A percentile compares a stretch with the other conserved stretches of the same genome.
Conservation (phyloP, 1,284 basidiomycete genomes). For the Irpex sp. region DNA sequence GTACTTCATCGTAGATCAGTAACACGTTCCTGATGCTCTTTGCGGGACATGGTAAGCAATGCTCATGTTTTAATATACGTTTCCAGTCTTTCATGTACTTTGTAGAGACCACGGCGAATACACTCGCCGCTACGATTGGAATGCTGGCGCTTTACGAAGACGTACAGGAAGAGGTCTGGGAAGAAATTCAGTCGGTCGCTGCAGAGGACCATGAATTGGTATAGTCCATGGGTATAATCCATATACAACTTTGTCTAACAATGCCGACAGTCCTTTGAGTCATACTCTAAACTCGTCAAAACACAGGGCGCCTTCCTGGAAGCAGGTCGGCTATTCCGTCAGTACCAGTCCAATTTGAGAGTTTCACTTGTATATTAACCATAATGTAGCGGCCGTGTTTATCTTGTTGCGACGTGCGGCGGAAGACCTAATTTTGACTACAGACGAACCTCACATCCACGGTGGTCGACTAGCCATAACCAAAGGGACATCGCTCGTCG, state of each 20-base stretch:
- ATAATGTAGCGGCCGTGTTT: too few relatives aligned
- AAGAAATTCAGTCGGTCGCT: constrained; percentile 24
- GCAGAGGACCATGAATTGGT: constrained; percentile 1
- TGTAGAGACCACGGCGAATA: constrained; percentile 34
- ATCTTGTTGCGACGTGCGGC: too few relatives aligned
- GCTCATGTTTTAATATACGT: not conserved
- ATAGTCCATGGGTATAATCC: not conserved
- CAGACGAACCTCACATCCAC: not conserved
- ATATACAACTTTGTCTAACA: too few relatives aligned
- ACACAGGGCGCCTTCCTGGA: too few relatives aligned
- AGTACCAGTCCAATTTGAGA: too few relatives aligned
- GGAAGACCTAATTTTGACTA: not conserved
- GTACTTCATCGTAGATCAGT: constrained; percentile 8
- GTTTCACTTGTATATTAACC: too few relatives aligned
- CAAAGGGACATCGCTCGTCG: constrained; percentile 27
- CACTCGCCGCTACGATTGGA: constrained; percentile 31
- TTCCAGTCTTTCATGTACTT: not conserved
- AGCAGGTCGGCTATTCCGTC: too few relatives aligned
- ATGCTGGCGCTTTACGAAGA: constrained; percentile 36
- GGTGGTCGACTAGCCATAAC: constrained; percentile 19
- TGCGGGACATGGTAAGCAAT: constrained; percentile 14
- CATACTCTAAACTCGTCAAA: too few relatives aligned
- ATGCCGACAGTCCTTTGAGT: too few relatives aligned
- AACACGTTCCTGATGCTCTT: constrained; percentile 16
- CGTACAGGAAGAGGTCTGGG: constrained; percentile 33